Base-by-base conservation (phyloP, 768 basidiomycete genomes). In the Gloeopeniophorella convolvens region DNA sequence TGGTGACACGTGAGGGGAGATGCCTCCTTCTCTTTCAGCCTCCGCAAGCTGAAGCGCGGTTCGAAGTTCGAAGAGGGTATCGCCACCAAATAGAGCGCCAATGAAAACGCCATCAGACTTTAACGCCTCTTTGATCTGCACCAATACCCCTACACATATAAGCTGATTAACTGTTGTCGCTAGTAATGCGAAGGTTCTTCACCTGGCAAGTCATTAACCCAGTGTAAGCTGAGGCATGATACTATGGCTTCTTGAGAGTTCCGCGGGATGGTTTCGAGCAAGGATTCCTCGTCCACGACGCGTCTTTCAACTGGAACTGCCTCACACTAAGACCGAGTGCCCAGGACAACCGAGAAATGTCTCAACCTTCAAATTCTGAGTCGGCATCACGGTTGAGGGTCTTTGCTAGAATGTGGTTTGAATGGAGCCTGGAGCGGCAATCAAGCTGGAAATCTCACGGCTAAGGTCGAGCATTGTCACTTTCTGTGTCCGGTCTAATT, bases 121-220 rank as follows among this genome's bases (percentile, higher is more conserved):
- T 11, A 99, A 68, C 2, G 83, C 80, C 67, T 89, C 83, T 57
- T 79, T 81, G 49, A 96, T 89, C 63, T 98, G 96, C 8, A 90
- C 75, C 10, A 99, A 73, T 0, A 83, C 72, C 6, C 91, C 93
- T 94, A 43, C 12, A 18, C 18, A n/a, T 4, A 43, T n/a, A 31
- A 8, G 35, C 28, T 48, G 15, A 39, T 39, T 15, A 50, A 27
- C n/a, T n/a, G n/a, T 8, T 15, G 10, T 18, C 26, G 27, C 11
- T 27, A 9, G 11, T 4, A 23, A 20, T 6, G 31, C 18, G 30
- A 9, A 16, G 13, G 24, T 31, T 26, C 40, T 74, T 23, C 27
- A 89, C 94, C 92, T 54, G 93, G 95, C 5, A 99, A 77, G 68
- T 99, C 96, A 59, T 98, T 98, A 11, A 96, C 80, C 96, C 96